A percentile compares a stretch with the other conserved stretches of the same genome.
Conservation (phyloP, 208 protist genomes). For the Phytomonas serpens region DNA sequence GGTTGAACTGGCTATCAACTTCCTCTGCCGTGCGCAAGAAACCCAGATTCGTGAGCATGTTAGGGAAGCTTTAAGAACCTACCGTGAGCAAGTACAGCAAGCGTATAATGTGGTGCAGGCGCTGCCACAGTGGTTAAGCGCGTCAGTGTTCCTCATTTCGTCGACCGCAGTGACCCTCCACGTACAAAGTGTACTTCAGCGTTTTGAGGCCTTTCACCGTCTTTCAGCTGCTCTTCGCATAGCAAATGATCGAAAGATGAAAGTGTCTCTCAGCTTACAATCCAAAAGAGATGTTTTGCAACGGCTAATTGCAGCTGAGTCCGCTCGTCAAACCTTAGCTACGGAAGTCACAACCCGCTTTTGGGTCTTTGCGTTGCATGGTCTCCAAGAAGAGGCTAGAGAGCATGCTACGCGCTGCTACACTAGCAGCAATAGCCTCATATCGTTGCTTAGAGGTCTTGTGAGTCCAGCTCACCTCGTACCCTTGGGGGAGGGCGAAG, state of each 20-base stretch:
- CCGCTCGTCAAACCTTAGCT: conserved; percentile 25
- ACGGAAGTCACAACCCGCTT: conserved; percentile 29
- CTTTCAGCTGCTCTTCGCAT: conserved; percentile 36
- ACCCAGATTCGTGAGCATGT: conserved; percentile 34
- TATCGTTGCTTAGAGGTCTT: conserved; percentile 54
- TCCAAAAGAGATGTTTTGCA: conserved; percentile 27
- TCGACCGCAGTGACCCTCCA: conserved; percentile 17
- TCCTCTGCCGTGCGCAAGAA: conserved; percentile 37
- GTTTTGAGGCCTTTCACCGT: conserved; percentile 41
- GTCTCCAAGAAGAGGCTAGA: conserved; percentile 68
- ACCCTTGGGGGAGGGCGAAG: conserved; percentile 18
- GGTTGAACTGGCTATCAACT: conserved; percentile 22
- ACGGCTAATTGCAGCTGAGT: conserved; percentile 39
- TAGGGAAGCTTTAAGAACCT: conserved; percentile 25
- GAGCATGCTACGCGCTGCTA: conserved; percentile 51
- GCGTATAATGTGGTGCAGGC: conserved; percentile 39
- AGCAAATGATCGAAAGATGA: conserved; percentile 36
- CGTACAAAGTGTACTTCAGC: conserved; percentile 36
- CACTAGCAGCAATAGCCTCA: conserved; percentile 51
- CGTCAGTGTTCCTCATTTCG: conserved; percentile 31
- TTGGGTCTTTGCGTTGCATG: conserved; percentile 52
- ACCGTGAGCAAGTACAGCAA: conserved; percentile 60
- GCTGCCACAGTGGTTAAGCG: conserved; percentile 37
- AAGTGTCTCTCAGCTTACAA: conserved; percentile 49
- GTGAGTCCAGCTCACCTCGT: conserved; percentile 58